Evolutionary conservation across 768 basidiomycete genomes (phyloP).

Genomic region (Tulasnella sp.): DNA sequence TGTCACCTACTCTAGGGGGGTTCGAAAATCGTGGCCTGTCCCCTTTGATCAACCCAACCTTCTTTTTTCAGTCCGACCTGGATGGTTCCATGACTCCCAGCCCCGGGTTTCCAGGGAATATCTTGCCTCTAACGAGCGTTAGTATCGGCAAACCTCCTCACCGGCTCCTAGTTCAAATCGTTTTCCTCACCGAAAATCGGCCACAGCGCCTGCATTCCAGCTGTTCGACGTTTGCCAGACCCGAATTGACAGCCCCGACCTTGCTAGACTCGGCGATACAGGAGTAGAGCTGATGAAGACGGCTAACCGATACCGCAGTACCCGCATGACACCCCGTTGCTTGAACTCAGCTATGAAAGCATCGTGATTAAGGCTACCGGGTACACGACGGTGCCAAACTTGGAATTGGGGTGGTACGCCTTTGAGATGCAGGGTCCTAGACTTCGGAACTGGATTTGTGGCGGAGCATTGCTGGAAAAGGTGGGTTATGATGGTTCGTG

Average conservation of each 20-base stretch:
- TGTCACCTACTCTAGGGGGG: background rate
- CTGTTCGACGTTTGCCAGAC: too few species aligned
- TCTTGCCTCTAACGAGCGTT: too few species aligned
- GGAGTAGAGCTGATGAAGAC: constrained; percentile 56
- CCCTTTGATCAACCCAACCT: background rate
- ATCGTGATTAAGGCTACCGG: constrained; percentile 75
- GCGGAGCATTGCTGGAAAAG: too few species aligned
- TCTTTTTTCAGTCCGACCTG: constrained; percentile 56
- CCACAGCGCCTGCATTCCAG: too few species aligned
- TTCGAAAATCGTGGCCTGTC: background rate
- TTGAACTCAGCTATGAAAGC: constrained; percentile 79
- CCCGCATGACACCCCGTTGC: constrained; percentile 73
- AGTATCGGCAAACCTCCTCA: too few species aligned
- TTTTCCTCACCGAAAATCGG: constrained; percentile 80
- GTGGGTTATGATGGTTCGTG: too few species aligned
- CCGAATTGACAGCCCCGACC: too few species aligned
- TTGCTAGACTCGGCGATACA: constrained; percentile 56
- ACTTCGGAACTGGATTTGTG: too few species aligned
- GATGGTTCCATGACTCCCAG: constrained; percentile 69
- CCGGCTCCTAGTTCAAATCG: constrained; percentile 66
- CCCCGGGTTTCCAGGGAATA: constrained; percentile 64
- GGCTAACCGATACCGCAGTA: constrained; percentile 83
- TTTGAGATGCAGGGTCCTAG: constrained; percentile 56
- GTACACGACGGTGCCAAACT: constrained; percentile 63
- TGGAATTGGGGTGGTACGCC: constrained; percentile 74